phyloP scores from a whole-genome alignment of 116 monocot genomes.

The Trichopus zeylanicus region DNA sequence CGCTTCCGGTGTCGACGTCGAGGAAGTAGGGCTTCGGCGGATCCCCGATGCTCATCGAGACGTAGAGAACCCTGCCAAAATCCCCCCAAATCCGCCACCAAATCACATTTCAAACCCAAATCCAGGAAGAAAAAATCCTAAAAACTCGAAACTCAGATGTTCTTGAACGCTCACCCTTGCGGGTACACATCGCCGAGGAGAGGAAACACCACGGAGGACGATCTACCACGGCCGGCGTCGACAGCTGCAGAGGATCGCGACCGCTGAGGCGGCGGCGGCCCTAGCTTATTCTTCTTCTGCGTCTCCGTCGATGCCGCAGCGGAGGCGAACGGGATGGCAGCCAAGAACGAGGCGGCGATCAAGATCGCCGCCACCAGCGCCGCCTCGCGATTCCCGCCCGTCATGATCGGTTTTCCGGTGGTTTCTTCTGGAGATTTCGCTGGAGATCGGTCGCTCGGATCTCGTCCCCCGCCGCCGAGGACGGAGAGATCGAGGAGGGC shows the following conservation, averaged over 20 bases:
- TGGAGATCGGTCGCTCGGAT: background rate
- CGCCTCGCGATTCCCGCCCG: background rate
- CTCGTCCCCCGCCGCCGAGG: background rate
- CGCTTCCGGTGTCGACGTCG: constrained; percentile 97
- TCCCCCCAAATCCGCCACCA: background rate
- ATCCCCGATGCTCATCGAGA: constrained; percentile 59
- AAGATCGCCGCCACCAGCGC: background rate
- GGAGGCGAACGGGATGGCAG: constrained; percentile 7
- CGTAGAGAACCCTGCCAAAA: constrained; percentile 54
- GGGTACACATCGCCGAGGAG: constrained; percentile 87
- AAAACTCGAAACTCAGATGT: background rate
- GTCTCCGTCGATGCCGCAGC: background rate
- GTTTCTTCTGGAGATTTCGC: background rate
- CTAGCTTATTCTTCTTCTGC: constrained; percentile 8
- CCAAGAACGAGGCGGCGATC: constrained; percentile 2
- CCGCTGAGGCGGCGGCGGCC: background rate
- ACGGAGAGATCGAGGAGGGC: background rate
- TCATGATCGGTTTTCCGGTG: background rate
- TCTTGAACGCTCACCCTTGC: constrained; percentile 34
- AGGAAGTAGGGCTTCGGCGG: constrained; percentile 92
- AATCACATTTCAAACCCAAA: constrained; percentile 1
- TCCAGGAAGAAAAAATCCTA: constrained; percentile 1
- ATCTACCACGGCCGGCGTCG: background rate
- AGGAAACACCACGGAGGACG: constrained; percentile 61
- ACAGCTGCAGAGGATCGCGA: background rate